A percentile compares a stretch with the other conserved stretches of the same genome.
Evolutionary conservation across 2,329 filamentous ascomycete species (phyloP).

Genomic region (Torrubiella hemipterigena): DNA sequence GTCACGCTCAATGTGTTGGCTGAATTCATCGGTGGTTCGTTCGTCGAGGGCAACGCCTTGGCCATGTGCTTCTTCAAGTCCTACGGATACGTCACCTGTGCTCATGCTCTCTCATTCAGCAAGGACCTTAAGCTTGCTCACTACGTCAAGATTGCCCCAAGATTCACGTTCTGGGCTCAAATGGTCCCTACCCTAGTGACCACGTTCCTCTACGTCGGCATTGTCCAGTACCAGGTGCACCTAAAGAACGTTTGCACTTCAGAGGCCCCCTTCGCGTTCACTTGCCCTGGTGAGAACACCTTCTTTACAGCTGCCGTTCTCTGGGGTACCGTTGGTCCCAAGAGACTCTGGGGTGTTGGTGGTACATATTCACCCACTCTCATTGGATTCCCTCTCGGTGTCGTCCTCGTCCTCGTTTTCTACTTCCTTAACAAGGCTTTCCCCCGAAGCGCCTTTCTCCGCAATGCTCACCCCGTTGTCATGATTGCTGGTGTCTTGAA

Average conservation of each 20-base stretch:
- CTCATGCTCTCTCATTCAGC: slow-evolving; percentile 22
- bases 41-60: slow-evolving; percentile 29
- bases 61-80: slow-evolving; percentile 36
- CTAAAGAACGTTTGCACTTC: slow-evolving; percentile 16
- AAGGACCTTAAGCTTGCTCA: slow-evolving; percentile 27
- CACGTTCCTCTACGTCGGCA: slow-evolving; percentile 19
- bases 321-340: slow-evolving; percentile 27
- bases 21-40: slow-evolving; percentile 34
- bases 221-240: slow-evolving; percentile 22
- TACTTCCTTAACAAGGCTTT: slow-evolving; percentile 20
- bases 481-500: slow-evolving; percentile 21
- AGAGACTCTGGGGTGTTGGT: slow-evolving; percentile 22
- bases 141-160: slow-evolving; percentile 27
- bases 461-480: slow-evolving; percentile 27
- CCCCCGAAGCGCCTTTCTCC: slow-evolving; percentile 18
- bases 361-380: slow-evolving; percentile 22
- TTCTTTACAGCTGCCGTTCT: slow-evolving; percentile 26
- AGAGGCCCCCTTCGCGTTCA: slow-evolving; percentile 13
- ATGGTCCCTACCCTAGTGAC: slow-evolving; percentile 21
- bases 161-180: slow-evolving; percentile 22
- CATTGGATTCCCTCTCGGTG: slow-evolving; percentile 22
- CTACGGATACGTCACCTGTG: slow-evolving; percentile 21
- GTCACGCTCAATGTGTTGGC: slow-evolving; percentile 32
- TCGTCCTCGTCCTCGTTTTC: slow-evolving; percentile 18
- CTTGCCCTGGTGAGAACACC: slow-evolving; percentile 17